Conservation (phyloP, 208 protist species). For the Novymonas esmeraldas region DNA sequence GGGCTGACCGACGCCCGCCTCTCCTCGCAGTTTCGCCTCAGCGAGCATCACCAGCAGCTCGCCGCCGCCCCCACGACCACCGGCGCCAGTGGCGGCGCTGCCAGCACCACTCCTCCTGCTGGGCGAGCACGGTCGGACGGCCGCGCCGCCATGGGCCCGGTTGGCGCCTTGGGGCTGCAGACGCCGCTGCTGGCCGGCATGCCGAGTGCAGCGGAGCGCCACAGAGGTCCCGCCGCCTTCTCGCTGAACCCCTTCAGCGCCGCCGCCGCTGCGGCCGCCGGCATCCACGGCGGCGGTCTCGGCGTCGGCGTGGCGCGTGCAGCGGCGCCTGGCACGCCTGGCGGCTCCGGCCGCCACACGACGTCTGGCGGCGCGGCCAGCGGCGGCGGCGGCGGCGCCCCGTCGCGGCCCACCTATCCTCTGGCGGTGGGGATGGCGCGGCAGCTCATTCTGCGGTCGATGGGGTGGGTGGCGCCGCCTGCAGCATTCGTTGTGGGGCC, state of each 20-base stretch:
- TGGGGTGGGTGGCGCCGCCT: constrained; percentile 45
- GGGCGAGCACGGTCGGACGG: not conserved
- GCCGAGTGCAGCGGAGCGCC: constrained; percentile 6
- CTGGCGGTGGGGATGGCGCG: constrained; percentile 17
- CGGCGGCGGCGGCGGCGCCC: not conserved
- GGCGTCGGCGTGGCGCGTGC: not conserved
- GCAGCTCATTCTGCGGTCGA: constrained; percentile 47
- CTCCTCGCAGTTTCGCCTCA: constrained; percentile 19
- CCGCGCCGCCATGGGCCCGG: not conserved
- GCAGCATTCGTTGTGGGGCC: constrained; percentile 2
- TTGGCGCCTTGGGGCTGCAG: constrained; percentile 9
- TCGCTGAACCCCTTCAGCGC: constrained; percentile 21
- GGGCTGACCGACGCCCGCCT: constrained; percentile 29
- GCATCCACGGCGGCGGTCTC: not conserved
- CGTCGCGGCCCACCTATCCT: constrained; percentile 6
- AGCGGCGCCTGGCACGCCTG: not conserved
- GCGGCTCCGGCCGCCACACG: not conserved
- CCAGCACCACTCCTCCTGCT: not conserved
- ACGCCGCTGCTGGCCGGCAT: constrained; percentile 7
- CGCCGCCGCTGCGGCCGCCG: constrained; percentile 3
- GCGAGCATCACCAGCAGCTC: constrained; percentile 1
- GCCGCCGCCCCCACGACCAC: not conserved
- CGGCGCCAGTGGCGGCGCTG: not conserved
- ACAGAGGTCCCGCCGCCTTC: constrained; percentile 7
- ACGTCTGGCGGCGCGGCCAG: not conserved